Conservation (phyloP, 1,139 yeast species). For the Geotrichum candidum region DNA sequence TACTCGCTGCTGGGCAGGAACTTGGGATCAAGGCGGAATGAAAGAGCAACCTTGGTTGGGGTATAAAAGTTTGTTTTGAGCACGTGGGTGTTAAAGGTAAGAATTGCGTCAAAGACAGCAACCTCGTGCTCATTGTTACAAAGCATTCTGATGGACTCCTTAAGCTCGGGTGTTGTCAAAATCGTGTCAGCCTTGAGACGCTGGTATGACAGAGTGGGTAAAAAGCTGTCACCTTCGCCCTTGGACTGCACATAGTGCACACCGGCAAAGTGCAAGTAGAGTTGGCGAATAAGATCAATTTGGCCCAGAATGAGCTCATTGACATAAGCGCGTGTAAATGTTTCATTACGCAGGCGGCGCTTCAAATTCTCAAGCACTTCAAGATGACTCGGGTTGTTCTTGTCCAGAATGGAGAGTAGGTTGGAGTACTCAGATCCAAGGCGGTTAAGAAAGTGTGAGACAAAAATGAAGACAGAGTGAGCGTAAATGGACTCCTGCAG, state of each 20-base stretch:
- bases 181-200: slow-evolving; percentile 76
- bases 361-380: slow-evolving; percentile 78
- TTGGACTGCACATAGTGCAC: slow-evolving; percentile 73
- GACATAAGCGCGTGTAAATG: slow-evolving; percentile 83
- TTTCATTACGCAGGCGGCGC: slow-evolving; percentile 86
- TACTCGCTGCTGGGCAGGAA: slow-evolving; percentile 82
- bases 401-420: slow-evolving; percentile 57
- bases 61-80: slow-evolving; percentile 92
- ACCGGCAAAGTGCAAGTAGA: slow-evolving; percentile 90
- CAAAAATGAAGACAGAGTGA: slow-evolving; percentile 88
- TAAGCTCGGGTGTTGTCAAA: slow-evolving; percentile 68
- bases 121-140: slow-evolving; percentile 78
- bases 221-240: slow-evolving; percentile 45
- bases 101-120: slow-evolving; percentile 74
- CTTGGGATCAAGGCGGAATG: slow-evolving; percentile 82
- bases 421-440: slow-evolving; percentile 85
- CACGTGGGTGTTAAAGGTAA: slow-evolving; percentile 76
- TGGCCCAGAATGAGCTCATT: slow-evolving; percentile 68
- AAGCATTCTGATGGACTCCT: slow-evolving; percentile 57
- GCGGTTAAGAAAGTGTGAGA: slow-evolving; percentile 89
- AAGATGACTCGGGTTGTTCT: slow-evolving; percentile 51
- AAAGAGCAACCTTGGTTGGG: slow-evolving; percentile 89
- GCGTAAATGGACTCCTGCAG: slow-evolving; percentile 93
- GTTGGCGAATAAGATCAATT: slow-evolving; percentile 67
- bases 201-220: slow-evolving; percentile 81